These are phyloP conservation scores for Iodosphaeria phyllophila DNA, from an alignment of 2,329 filamentous ascomycete genomes.

Conservation along the genomic window DNA sequence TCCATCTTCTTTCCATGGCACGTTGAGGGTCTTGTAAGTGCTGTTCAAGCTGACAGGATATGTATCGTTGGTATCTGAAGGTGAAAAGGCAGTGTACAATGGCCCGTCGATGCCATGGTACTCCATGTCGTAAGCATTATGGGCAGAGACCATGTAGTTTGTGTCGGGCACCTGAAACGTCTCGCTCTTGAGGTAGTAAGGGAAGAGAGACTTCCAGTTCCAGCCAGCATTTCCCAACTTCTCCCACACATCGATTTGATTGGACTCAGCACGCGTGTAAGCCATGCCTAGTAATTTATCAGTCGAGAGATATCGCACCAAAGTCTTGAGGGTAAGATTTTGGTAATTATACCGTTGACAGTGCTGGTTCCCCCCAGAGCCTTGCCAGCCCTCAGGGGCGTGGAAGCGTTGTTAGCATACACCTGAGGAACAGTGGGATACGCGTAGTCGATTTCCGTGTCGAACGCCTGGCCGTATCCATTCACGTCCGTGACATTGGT, in stretches of 20 bases:
- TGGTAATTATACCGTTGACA: conserved; percentile 2
- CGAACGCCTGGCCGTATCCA: conserved; percentile 2
- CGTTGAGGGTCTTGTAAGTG: conserved; percentile 14
- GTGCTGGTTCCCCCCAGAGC: conserved; percentile 3
- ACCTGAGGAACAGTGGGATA: conserved; percentile 1
- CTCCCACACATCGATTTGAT: conserved; percentile 18
- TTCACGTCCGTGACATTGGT: conserved; percentile 1
- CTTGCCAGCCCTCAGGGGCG: conserved; percentile 2
- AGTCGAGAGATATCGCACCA: conserved; percentile 1
- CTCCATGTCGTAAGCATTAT: conserved; percentile 6
- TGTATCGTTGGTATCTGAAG: conserved; percentile 7
- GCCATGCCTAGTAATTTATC: conserved; percentile 14
- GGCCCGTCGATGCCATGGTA: conserved; percentile 12
- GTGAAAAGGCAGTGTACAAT: conserved; percentile 11
- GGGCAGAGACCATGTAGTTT: neutral
- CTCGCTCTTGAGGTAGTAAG: conserved; percentile 9
- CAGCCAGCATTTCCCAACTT: conserved; percentile 16
- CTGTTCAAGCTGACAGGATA: conserved; percentile 14
- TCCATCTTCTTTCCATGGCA: conserved; percentile 19
- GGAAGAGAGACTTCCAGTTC: conserved; percentile 13
- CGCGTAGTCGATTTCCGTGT: conserved; percentile 2
- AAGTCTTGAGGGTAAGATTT: conserved; percentile 2
- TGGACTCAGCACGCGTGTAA: conserved; percentile 15
- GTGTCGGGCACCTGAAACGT: conserved; percentile 3
- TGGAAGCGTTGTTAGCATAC: conserved; percentile 1